A percentile compares a stretch with the other conserved stretches of the same genome.
phyloP scores from a whole-genome alignment of 495 filamentous ascomycete species.

The Penicillium maclennaniae region DNA sequence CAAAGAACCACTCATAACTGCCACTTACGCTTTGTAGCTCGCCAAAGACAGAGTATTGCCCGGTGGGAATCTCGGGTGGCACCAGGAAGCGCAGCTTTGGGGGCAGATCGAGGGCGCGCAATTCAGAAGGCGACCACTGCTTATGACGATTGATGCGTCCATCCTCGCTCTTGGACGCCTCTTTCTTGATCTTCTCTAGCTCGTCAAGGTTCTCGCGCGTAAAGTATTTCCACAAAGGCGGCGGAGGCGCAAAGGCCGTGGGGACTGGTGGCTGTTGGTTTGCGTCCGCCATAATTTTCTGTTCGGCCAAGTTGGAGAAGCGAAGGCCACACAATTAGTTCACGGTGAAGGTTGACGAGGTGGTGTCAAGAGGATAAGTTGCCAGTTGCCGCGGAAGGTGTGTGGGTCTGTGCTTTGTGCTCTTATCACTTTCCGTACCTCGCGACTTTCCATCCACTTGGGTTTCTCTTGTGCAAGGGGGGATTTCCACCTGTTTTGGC shows the following conservation, averaged over 20 bases:
- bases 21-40: slow-evolving; percentile 56
- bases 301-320: not conserved
- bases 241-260: slow-evolving; percentile 76
- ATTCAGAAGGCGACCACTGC: slow-evolving; percentile 37
- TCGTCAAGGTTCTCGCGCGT: slow-evolving; percentile 70
- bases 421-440: not conserved
- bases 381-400: slow-evolving; percentile 3
- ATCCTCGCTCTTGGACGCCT: slow-evolving; percentile 39
- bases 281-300: slow-evolving; percentile 48
- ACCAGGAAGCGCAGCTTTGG: slow-evolving; percentile 73
- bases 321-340: not conserved
- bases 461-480: not conserved
- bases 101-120: slow-evolving; percentile 61
- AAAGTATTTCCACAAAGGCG: slow-evolving; percentile 87
- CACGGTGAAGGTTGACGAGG: not conserved
- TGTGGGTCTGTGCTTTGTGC: slow-evolving; percentile 17
- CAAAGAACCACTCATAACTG: not conserved
- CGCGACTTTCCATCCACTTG: not conserved
- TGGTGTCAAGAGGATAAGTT: not conserved
- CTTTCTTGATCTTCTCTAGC: slow-evolving; percentile 53
- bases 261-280: slow-evolving; percentile 46
- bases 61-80: slow-evolving; percentile 75
- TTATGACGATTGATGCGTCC: slow-evolving; percentile 28
- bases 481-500: not conserved
- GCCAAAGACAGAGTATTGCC: slow-evolving; percentile 71